A percentile compares a stretch with the other conserved stretches of the same genome.
Evolutionary conservation across 176 grass and related monocot genomes (phyloP).

Genomic region (Eragrostis nindensis): DNA sequence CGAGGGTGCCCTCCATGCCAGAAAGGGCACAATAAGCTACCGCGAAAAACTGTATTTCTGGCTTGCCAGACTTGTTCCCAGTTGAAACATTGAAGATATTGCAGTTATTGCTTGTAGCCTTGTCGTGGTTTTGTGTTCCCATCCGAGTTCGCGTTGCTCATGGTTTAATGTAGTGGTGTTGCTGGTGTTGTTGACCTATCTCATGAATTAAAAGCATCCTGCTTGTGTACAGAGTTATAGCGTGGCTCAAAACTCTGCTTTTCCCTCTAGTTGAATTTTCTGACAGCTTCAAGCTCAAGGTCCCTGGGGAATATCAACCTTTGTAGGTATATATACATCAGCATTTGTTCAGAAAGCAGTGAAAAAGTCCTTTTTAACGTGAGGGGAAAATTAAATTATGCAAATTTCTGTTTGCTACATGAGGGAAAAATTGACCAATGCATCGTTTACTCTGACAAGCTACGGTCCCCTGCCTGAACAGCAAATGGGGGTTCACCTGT

Average conservation of each 20-base stretch:
- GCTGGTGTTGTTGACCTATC: constrained; percentile 5
- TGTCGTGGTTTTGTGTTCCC: constrained; percentile 39
- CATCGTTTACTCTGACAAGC: too few relatives aligned
- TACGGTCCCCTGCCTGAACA: too few relatives aligned
- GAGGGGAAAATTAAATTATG: too few relatives aligned
- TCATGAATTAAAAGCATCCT: constrained; percentile 20
- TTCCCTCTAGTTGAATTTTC: neutral
- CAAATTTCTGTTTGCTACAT: too few relatives aligned
- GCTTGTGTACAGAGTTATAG: constrained; percentile 46
- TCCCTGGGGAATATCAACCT: too few relatives aligned
- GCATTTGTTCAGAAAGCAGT: too few relatives aligned
- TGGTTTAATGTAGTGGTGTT: constrained; percentile 44
- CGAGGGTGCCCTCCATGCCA: constrained; percentile 4
- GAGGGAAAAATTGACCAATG: too few relatives aligned
- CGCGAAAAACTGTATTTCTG: constrained; percentile 25
- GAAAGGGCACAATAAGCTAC: constrained; percentile 52
- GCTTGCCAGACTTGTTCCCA: constrained; percentile 35
- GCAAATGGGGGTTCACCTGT: too few relatives aligned
- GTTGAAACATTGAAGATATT: constrained; percentile 47
- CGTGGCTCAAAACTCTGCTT: neutral
- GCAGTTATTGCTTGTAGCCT: constrained; percentile 48
- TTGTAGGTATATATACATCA: too few relatives aligned
- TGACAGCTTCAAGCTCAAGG: too few relatives aligned
- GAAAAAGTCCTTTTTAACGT: too few relatives aligned
- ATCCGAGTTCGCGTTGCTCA: neutral